phyloP scores from a whole-genome alignment of 148 eudicot species.

The Persicaria tinctoria region DNA sequence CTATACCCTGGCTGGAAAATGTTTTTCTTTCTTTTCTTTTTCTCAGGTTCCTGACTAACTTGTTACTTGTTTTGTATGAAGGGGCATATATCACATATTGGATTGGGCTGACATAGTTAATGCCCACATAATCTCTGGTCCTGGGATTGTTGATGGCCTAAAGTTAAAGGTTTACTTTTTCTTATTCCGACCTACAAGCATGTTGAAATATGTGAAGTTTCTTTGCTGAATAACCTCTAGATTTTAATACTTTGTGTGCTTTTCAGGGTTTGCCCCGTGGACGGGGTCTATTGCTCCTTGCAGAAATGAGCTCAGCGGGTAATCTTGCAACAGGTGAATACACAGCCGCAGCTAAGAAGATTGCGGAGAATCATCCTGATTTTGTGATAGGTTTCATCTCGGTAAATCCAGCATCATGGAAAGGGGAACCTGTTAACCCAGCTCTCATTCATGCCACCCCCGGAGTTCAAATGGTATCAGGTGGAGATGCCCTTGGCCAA shows the following conservation, averaged over 20 bases:
- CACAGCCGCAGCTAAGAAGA: conserved; percentile 85
- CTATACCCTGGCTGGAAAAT: neutral
- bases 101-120: conserved; percentile 97
- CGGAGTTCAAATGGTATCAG: conserved; percentile 94
- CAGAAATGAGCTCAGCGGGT: conserved; percentile 99
- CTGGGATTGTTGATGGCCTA: conserved; percentile 93
- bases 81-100: conserved; percentile 81
- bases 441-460: conserved; percentile 89
- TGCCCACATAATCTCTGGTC: conserved; percentile 96
- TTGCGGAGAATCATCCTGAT: conserved; percentile 85
- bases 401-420: conserved; percentile 96
- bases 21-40: neutral
- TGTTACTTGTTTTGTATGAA: conserved; percentile 23
- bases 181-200: neutral
- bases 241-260: neutral
- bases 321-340: conserved; percentile 93
- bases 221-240: conserved; percentile 1
- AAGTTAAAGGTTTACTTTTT: conserved; percentile 55
- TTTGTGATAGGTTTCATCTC: conserved; percentile 97
- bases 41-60: neutral
- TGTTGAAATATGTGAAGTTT: neutral
- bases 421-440: conserved; percentile 62
- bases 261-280: conserved; percentile 81
- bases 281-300: conserved; percentile 78
- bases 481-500: conserved; percentile 92